These are phyloP conservation scores for Magnolia changhungtana DNA, from an alignment of 164 flowering plant species.

Conservation along the genomic window DNA sequence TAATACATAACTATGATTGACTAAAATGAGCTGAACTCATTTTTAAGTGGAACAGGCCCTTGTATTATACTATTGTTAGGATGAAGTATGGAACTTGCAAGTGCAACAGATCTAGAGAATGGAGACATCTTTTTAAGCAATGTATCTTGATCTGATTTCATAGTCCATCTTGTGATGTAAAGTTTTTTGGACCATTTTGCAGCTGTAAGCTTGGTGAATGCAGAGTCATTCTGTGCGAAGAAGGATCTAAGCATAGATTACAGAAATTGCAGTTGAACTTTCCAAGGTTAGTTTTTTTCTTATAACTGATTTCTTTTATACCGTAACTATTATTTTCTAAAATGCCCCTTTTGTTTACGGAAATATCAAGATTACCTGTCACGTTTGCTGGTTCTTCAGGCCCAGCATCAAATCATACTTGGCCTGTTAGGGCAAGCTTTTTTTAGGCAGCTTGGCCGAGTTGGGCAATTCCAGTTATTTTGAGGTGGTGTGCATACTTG, in stretches of 20 bases:
- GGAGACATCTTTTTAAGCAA: background rate
- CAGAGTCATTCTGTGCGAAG: conserved; percentile 77
- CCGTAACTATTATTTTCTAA: no score
- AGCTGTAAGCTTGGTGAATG: conserved; percentile 93
- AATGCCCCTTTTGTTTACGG: no score
- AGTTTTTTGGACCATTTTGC: conserved; percentile 17
- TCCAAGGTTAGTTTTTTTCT: conserved; percentile 59
- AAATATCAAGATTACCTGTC: no score
- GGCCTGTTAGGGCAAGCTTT: background rate
- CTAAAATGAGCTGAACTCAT: background rate
- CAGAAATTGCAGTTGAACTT: conserved; percentile 93
- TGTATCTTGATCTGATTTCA: background rate
- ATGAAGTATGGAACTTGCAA: background rate
- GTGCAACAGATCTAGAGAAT: background rate
- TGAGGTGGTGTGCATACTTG: background rate
- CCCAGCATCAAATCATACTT: background rate
- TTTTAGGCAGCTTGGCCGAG: background rate
- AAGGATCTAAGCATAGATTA: conserved; percentile 74
- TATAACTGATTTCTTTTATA: no score
- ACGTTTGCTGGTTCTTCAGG: background rate
- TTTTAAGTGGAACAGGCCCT: background rate
- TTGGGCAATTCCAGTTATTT: background rate
- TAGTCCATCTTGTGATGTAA: background rate
- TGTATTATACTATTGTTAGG: background rate
- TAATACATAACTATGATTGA: no score